Conservation (phyloP, 768 basidiomycete species). For the Pleurotus tuber-regium region DNA sequence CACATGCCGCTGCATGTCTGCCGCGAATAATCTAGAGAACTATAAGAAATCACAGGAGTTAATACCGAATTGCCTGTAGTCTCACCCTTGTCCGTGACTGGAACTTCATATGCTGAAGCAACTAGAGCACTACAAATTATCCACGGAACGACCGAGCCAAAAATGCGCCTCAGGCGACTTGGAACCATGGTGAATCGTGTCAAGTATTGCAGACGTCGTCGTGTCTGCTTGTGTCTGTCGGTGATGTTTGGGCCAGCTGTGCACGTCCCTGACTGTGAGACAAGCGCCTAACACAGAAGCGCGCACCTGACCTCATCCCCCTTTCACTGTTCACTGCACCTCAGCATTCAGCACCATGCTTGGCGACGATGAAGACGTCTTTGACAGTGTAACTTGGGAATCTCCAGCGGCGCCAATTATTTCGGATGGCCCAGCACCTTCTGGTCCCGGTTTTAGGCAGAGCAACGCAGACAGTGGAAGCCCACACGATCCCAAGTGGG, state of each 20-base stretch:
- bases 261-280: conserved; percentile 1
- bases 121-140: not conserved
- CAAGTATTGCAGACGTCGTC: conserved; percentile 1
- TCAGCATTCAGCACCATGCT: conserved; percentile 48
- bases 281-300: not conserved
- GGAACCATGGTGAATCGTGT: conserved; percentile 5
- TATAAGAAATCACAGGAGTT: conserved; percentile 6
- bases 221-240: not conserved
- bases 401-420: conserved; percentile 53
- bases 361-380: conserved; percentile 86
- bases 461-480: conserved; percentile 70
- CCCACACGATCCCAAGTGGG: conserved; percentile 88
- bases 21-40: conserved; percentile 61
- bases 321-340: conserved; percentile 6
- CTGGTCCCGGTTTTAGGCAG: conserved; percentile 79
- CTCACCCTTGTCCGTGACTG: conserved; percentile 61
- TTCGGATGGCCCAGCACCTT: conserved; percentile 37
- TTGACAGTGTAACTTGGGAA: conserved; percentile 92
- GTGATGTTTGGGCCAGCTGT: not conserved
- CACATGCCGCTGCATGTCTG: conserved; percentile 98
- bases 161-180: conserved; percentile 9
- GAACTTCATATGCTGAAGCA: conserved; percentile 24
- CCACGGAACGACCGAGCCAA: not conserved
- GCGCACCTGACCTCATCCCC: not conserved
- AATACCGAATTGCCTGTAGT: conserved; percentile 11